Evolutionary conservation across 768 basidiomycete species (phyloP).

Genomic region (Glaciozyma martinii): DNA sequence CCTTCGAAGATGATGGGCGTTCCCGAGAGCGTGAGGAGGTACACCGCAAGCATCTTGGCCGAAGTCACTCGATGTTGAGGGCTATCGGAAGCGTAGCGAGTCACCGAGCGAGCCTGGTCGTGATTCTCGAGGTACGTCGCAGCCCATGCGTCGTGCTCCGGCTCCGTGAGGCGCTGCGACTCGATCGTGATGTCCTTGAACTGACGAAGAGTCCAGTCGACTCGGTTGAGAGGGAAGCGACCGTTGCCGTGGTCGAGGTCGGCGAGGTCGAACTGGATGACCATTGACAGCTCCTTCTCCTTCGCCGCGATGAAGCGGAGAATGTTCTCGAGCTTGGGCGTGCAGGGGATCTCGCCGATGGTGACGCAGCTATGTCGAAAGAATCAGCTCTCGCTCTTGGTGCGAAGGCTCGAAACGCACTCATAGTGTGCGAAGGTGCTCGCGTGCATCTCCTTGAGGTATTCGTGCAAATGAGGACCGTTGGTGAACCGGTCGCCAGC

Average conservation of each 20-base stretch:
- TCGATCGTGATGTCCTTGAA: slow-evolving; percentile 46
- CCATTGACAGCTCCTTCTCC: slow-evolving; percentile 53
- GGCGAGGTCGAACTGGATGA: slow-evolving; percentile 54
- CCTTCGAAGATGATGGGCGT: slow-evolving; percentile 69
- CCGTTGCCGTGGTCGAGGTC: neutral
- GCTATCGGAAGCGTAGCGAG: slow-evolving; percentile 58
- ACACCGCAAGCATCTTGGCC: slow-evolving; percentile 57
- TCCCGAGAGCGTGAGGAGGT: slow-evolving; percentile 56
- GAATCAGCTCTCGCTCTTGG: slow-evolving; percentile 22
- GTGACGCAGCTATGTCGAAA: slow-evolving; percentile 7
- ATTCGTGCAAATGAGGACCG: slow-evolving; percentile 61
- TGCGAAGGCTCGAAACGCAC: slow-evolving; percentile 38
- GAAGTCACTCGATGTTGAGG: slow-evolving; percentile 52
- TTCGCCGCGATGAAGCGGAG: slow-evolving; percentile 52
- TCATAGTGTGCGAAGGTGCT: slow-evolving; percentile 54
- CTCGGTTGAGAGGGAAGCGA: slow-evolving; percentile 5
- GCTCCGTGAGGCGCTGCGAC: slow-evolving; percentile 8
- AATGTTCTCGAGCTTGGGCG: slow-evolving; percentile 43
- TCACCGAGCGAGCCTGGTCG: slow-evolving; percentile 53
- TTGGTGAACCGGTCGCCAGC: slow-evolving; percentile 11
- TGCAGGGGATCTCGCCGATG: slow-evolving; percentile 39
- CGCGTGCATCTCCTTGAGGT: slow-evolving; percentile 55
- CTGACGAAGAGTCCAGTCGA: slow-evolving; percentile 4
- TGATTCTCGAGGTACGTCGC: slow-evolving; percentile 58
- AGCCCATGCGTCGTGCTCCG: slow-evolving; percentile 8